Base-by-base conservation (phyloP, 345 rosid species). In the Gynandropsis gynandra region DNA sequence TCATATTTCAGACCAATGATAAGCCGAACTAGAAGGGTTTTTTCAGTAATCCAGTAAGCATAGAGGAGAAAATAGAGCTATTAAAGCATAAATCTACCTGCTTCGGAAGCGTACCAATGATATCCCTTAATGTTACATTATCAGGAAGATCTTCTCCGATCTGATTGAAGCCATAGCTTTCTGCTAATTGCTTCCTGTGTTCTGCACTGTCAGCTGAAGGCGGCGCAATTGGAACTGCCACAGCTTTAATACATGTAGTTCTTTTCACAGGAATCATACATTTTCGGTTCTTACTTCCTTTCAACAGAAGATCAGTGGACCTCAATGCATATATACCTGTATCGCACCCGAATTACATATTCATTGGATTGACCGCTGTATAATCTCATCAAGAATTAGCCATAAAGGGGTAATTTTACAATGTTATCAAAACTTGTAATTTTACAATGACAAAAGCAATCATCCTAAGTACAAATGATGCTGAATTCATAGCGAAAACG, bases 121-220 rank as follows among this genome's bases (percentile, higher is more conserved):
- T 57, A 64, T 87, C 78, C 78, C 72, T 90, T 52, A 87, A 67
- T 1, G 82, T 82, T 54, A 90, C 82, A 69, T 58, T 77, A 2
- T 68, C 84, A 39, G 96, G 96, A 70, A 87, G 89, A 12, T 79
- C 82, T 70, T 84, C 84, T 59, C 96, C 98, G 62, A 90, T 82
- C 70, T 84, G 80, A 61, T 50, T 71, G 66, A 90, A 87, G 21
- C 98, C 98, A 68, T 84, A 90, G 20, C 54, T 79, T 42, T 87
- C 87, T 4, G 92, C 86, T 47, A 82, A 58, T 62, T 80, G 73
- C 24, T 80, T 74, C 68, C 95, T 75, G 45, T 64, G 72, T 57
- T 80, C 80, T 39, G 76, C 69, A 66, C 63, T 67, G 18, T 84
- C 85, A 38, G 71, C 72, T 43, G 80, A 69, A 59, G 77, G 52